Conservation (phyloP, 345 rosid species). For the Sisymbrium irio region DNA sequence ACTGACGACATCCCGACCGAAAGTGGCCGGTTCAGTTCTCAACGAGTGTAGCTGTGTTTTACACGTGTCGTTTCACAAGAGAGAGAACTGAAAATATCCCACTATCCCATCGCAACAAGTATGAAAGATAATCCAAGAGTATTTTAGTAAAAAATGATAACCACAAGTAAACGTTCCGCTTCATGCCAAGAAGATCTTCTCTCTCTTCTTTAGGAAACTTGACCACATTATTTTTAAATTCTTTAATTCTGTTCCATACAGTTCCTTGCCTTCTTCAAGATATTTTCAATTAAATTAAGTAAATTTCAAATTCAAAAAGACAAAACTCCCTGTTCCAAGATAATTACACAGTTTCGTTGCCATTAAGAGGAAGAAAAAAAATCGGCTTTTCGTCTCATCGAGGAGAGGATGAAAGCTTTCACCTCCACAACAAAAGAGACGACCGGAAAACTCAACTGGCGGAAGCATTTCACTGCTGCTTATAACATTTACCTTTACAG, state of each 20-base stretch:
- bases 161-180: conserved; percentile 29
- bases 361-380: not conserved
- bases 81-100: not conserved
- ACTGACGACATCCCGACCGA: not conserved
- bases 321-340: too few species aligned
- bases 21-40: conserved; percentile 13
- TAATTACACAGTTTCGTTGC: not conserved
- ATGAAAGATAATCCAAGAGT: not conserved
- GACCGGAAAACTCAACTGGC: not conserved
- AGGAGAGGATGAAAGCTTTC: conserved; percentile 31
- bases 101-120: too few species aligned
- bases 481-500: not conserved
- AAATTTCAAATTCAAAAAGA: not conserved
- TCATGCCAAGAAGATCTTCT: not conserved
- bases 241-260: too few species aligned
- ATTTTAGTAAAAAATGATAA: not conserved
- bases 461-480: not conserved
- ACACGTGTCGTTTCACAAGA: not conserved
- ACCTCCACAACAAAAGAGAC: conserved; percentile 31
- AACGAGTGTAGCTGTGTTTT: conserved; percentile 17
- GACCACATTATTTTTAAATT: too few species aligned
- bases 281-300: not conserved
- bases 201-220: too few species aligned
- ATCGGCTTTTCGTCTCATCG: not conserved
- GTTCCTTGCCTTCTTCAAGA: too few species aligned